Base-by-base conservation (phyloP, 73 alveolate species). In the Stentor roeselii region DNA sequence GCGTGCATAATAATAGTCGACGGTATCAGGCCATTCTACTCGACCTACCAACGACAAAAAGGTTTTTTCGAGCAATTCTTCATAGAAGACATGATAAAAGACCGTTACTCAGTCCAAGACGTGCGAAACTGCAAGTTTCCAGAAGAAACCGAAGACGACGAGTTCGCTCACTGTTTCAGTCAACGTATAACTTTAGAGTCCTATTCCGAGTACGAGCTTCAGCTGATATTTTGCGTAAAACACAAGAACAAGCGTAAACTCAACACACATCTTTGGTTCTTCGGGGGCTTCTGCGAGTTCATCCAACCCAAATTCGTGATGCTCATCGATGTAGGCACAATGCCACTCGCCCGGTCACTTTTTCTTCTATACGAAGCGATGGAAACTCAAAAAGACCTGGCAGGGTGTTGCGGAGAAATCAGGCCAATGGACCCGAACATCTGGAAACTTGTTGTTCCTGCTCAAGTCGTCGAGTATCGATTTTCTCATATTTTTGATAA, bases 231-330 rank as follows among this genome's bases (percentile, higher is more conserved):
- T 82, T 90, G 85, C 50, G 61, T 89, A 42, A 89, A 89, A 75
- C 88, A 89, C 21, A 76, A 84, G 30, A 89, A 89, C 50, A 83
- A 61, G 11, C 88, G 92, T 4, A 89, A 89, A 59, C 90, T 89
- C 59, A 88, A 89, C 83, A 74, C 92, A 3, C 95, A 89, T 59
- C 31, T 37, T n/a, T 88, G 91, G 86, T 85, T 85, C 86, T 88
- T 82, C 86, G 58, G 60, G 3, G 91, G 90, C 2, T 32, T 88
- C 42, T 85, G 91, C 86, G 76, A 36, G 27, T 35, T 36, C 30
- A 37, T 85, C 39, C 50, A 88, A 58, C 93, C 93, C 14, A 78
- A 88, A 59, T 60, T 59, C 76, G 67, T 78, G 41, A 82, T 86
- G 59, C 74, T 88, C 83, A 50, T 88, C 41, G 93, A 88, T 75